Conservation (phyloP, 495 filamentous ascomycete genomes). For the Neurospora terricola region DNA sequence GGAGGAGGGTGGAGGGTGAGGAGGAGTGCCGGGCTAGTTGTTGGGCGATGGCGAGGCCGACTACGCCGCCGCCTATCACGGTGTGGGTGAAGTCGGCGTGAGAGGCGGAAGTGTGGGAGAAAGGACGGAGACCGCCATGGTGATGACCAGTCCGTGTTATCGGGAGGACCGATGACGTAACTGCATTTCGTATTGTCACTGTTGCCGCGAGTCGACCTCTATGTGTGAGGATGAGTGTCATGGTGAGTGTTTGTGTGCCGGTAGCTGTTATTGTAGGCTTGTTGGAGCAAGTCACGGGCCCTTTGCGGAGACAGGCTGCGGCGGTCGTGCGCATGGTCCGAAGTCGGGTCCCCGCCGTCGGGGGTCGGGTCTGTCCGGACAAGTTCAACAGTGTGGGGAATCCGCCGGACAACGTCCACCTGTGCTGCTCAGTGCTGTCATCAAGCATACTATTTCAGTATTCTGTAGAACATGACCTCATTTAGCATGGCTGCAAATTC, state of each 20-base stretch:
- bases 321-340: not conserved
- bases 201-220: not conserved
- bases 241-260: not conserved
- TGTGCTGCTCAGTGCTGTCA: not conserved
- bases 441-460: not conserved
- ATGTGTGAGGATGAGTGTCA: not conserved
- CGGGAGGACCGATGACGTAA: not conserved
- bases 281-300: not conserved
- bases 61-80: constrained; percentile 81
- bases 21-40: constrained; percentile 51
- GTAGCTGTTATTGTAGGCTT: not conserved
- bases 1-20: constrained; percentile 54
- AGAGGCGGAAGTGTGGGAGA: constrained; percentile 20
- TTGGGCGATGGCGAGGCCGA: constrained; percentile 82
- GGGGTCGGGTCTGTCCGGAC: not conserved
- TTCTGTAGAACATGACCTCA: not conserved
- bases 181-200: not conserved
- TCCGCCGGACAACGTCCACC: not conserved
- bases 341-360: not conserved
- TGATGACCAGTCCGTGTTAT: not conserved
- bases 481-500: not conserved
- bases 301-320: not conserved
- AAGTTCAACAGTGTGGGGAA: not conserved
- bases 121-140: constrained; percentile 5
- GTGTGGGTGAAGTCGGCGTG: constrained; percentile 76